phyloP scores from a whole-genome alignment of 371 early-diverging fungal species.

The Coelomomyces lativittatus region DNA sequence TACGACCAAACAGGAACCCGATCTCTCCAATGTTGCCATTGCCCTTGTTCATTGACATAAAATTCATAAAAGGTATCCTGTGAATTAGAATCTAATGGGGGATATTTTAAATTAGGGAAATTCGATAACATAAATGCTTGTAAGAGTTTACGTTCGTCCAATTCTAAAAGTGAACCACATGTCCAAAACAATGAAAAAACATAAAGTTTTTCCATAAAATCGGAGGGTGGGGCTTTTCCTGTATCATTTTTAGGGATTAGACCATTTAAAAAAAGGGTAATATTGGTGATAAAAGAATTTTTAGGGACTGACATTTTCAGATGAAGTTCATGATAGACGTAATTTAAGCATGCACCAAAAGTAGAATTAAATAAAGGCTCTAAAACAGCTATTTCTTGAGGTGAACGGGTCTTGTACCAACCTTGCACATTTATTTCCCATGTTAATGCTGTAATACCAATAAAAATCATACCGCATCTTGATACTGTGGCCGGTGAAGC shows the following conservation, averaged over 20 bases:
- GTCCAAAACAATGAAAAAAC: conserved; percentile 36
- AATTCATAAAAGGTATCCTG: conserved; percentile 39
- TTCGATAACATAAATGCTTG: conserved; percentile 25
- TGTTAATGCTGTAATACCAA: conserved; percentile 33
- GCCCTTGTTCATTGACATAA: conserved; percentile 31
- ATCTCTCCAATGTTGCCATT: conserved; percentile 41
- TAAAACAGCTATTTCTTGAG: conserved; percentile 19
- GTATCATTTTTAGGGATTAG: conserved; percentile 17
- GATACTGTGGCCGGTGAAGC: conserved; percentile 43
- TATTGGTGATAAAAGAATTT: conserved; percentile 22
- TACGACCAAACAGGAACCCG: conserved; percentile 28
- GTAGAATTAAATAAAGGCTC: conserved; percentile 24
- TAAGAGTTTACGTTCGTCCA: conserved; percentile 38
- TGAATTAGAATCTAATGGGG: conserved; percentile 18
- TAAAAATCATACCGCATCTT: conserved; percentile 48
- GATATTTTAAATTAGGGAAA: conserved; percentile 23
- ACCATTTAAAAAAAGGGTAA: conserved; percentile 21
- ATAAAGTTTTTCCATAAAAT: conserved; percentile 26
- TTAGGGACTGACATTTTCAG: conserved; percentile 36
- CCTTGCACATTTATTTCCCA: conserved; percentile 41
- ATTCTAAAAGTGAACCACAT: conserved; percentile 31
- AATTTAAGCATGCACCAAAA: conserved; percentile 16
- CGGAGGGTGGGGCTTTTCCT: conserved; percentile 10
- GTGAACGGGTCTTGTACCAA: conserved; percentile 29
- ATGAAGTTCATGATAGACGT: conserved; percentile 20